A percentile compares a stretch with the other conserved stretches of the same genome.
These are phyloP conservation scores for Penicillium sp. DNA, from an alignment of 2,329 filamentous ascomycete species.

Conservation along the genomic window DNA sequence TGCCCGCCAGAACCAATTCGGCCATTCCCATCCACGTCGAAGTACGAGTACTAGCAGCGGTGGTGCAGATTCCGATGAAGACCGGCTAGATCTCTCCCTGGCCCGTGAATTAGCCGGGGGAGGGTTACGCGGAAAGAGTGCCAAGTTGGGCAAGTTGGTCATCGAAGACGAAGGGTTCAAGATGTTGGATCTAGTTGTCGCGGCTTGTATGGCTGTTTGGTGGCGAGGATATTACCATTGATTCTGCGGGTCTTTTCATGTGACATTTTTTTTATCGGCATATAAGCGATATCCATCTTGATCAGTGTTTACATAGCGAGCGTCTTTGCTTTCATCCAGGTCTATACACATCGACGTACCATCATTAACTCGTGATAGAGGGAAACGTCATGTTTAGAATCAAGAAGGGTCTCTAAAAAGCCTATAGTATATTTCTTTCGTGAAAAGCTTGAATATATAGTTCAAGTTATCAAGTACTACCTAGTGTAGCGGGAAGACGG, in stretches of 20 bases:
- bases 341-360: neutral
- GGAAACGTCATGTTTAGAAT: too few species aligned
- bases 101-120: conserved; percentile 85
- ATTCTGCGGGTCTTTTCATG: neutral
- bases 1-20: conserved; percentile 17
- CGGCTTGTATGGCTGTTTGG: conserved; percentile 90
- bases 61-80: conserved; percentile 36
- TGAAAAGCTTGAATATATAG: too few species aligned
- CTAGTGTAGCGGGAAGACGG: too few species aligned
- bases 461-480: too few species aligned
- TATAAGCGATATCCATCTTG: conserved; percentile 5
- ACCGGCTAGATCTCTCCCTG: conserved; percentile 71
- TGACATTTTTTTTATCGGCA: neutral
- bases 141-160: conserved; percentile 92
- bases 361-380: too few species aligned
- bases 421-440: too few species aligned
- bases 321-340: conserved; percentile 8
- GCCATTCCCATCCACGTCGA: conserved; percentile 27
- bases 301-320: conserved; percentile 2
- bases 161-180: conserved; percentile 87
- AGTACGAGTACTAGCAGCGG: conserved; percentile 26
- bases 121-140: conserved; percentile 80
- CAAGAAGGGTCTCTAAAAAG: too few species aligned
- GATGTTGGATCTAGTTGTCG: conserved; percentile 92
- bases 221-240: conserved; percentile 75